Base-by-base conservation (phyloP, 345 rosid genomes). In the Laguncularia racemosa region DNA sequence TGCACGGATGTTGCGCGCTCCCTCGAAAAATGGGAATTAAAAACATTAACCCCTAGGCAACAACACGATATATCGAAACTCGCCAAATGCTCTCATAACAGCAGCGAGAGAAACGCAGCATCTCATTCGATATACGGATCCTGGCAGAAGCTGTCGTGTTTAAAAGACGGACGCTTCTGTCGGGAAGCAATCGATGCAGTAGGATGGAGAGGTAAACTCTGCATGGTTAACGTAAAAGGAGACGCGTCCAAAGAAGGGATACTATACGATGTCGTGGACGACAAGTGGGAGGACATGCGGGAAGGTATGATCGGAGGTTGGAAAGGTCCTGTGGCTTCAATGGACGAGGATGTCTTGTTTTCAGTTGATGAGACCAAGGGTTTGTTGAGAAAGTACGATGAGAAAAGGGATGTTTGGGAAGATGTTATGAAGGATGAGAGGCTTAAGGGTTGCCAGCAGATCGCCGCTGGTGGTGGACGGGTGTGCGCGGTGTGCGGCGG, bases 101-200 rank as follows among this genome's bases (percentile, higher is more conserved):
- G 20, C 3, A 2, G 12, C 16, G 53, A 44, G 28, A 23, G 28
- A 6, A 23, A 23, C 28, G 5, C 13, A 18, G 23, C 3, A 46
- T 8, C 48, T 17, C 26, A 33, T 23, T 46, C 44, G 16, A 18
- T 12, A 13, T 20, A 13, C 40, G 40, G 40, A 33, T 33, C 40
- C 40, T 77, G 82, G 82, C 63, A 68, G 53, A 72, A 68, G 44
- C 33, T 68, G 52, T 52, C 53, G 15, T 71, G 54, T 23, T 50
- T 81, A 0, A 75, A 61, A 61, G 66, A 77, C 48, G 74, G 65
- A 14, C 73, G 75, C 20, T 81, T 75, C 45, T 46, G 85, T 56
- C 67, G 82, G 23, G 85, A 81, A 1, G 85, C 82, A 2, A 54
- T 77, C n/a, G 82, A 81, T 33, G 80, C 77, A 2, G 66, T 77